Conservation (phyloP, 2,329 filamentous ascomycete species). For the Fusarium multiceps region DNA sequence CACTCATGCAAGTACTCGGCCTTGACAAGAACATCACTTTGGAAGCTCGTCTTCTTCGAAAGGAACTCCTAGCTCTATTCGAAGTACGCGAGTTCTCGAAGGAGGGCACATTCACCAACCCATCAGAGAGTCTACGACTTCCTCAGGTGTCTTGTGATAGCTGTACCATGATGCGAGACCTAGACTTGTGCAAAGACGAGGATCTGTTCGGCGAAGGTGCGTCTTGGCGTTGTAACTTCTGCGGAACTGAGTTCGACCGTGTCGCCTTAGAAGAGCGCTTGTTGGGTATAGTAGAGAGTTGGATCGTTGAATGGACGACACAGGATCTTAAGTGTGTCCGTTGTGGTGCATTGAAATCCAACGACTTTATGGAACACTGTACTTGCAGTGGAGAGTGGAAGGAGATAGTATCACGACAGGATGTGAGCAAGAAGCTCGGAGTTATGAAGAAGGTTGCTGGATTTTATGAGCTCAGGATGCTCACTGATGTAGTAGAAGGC, state of each 20-base stretch:
- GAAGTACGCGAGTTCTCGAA: slow-evolving; percentile 94
- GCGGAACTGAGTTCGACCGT: slow-evolving; percentile 79
- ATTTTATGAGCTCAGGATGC: slow-evolving; percentile 84
- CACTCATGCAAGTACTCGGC: slow-evolving; percentile 89
- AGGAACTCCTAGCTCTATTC: slow-evolving; percentile 89
- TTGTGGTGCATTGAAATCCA: slow-evolving; percentile 79
- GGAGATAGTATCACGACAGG: slow-evolving; percentile 74
- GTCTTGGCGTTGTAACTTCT: slow-evolving; percentile 82
- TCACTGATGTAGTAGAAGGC: slow-evolving; percentile 78
- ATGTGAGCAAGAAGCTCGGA: slow-evolving; percentile 71
- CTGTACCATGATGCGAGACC: slow-evolving; percentile 87
- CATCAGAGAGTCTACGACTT: slow-evolving; percentile 78
- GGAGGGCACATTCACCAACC: slow-evolving; percentile 89
- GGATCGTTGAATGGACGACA: slow-evolving; percentile 82
- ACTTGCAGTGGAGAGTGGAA: slow-evolving; percentile 90
- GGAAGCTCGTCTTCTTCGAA: slow-evolving; percentile 87
- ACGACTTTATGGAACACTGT: slow-evolving; percentile 98
- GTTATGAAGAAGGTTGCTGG: slow-evolving; percentile 80
- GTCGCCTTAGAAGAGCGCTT: slow-evolving; percentile 86
- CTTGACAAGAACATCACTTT: slow-evolving; percentile 91
- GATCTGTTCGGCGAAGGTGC: slow-evolving; percentile 69
- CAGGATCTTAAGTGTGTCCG: slow-evolving; percentile 87
- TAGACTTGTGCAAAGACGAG: slow-evolving; percentile 92
- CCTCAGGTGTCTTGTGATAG: slow-evolving; percentile 85
- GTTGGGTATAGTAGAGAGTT: slow-evolving; percentile 78